Percentiles rank a stretch among this genome's conserved stretches.
phyloP scores from a whole-genome alignment of 1,139 yeast genomes.

The Yamadazyma conglobata region DNA sequence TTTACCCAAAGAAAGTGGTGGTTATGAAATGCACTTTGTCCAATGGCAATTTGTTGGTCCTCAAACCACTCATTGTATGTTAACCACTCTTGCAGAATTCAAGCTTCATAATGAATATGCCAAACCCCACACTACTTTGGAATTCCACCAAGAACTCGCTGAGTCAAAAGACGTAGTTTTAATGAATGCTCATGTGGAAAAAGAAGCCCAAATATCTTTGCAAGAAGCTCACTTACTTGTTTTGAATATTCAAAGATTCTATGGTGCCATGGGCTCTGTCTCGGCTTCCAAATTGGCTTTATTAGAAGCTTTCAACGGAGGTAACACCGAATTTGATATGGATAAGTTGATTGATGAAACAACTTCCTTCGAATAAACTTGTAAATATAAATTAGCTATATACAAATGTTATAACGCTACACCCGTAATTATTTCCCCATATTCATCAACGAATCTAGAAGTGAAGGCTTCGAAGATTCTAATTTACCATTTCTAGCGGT shows the following conservation, averaged over 20 bases:
- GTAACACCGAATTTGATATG: constrained; percentile 59
- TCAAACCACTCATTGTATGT: constrained; percentile 79
- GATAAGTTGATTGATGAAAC: constrained; percentile 69
- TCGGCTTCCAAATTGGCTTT: constrained; percentile 52
- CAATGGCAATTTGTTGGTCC: constrained; percentile 95
- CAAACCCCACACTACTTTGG: constrained; percentile 88
- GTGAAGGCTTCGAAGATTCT: constrained; percentile 1
- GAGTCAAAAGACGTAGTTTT: constrained; percentile 63
- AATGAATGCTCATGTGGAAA: constrained; percentile 85
- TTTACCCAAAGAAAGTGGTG: constrained; percentile 55
- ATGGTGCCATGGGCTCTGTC: constrained; percentile 59
- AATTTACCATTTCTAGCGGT: constrained; percentile 1
- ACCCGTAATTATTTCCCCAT: constrained; percentile 7
- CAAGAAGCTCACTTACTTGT: constrained; percentile 78
- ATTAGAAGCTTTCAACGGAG: constrained; percentile 65
- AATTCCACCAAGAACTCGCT: constrained; percentile 78
- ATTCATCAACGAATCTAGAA: constrained; percentile 10
- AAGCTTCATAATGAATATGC: constrained; percentile 90
- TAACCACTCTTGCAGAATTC: constrained; percentile 90
- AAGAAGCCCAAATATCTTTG: constrained; percentile 58
- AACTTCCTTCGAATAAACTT: constrained; percentile 55
- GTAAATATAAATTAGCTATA: constrained; percentile 5
- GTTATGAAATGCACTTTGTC: constrained; percentile 80
- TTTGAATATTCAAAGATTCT: constrained; percentile 82
- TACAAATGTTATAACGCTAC: constrained; percentile 1